A percentile compares a stretch with the other conserved stretches of the same genome.
Evolutionary conservation across 1,284 basidiomycete genomes (phyloP).

Genomic region (Chiua sp.): DNA sequence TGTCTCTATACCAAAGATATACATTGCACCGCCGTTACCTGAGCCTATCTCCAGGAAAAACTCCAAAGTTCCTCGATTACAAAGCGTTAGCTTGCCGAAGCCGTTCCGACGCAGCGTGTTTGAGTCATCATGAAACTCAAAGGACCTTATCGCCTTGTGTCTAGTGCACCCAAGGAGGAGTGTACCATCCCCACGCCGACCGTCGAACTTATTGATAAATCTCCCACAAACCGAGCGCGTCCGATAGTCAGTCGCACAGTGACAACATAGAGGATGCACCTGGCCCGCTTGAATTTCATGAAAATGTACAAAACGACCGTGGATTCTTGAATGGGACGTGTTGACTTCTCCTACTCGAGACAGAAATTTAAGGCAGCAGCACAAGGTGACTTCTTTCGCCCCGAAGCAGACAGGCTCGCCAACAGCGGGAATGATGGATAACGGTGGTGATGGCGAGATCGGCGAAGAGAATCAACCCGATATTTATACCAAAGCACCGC

Average conservation of each 20-base stretch:
- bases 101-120: conserved; percentile 34
- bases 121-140: conserved; percentile 32
- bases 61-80: neutral
- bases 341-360: neutral
- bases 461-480: conserved; percentile 9
- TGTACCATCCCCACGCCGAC: neutral
- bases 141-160: conserved; percentile 1
- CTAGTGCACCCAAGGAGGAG: neutral
- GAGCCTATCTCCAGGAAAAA: neutral
- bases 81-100: conserved; percentile 11
- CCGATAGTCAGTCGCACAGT: neutral
- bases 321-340: neutral
- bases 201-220: conserved; percentile 1
- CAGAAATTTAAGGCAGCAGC: neutral
- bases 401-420: neutral
- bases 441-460: neutral
- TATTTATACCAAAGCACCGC: conserved; percentile 23
- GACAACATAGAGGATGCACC: neutral
- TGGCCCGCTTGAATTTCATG: neutral
- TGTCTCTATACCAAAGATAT: conserved; percentile 6
- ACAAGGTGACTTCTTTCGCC: conserved; percentile 18
- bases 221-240: neutral
- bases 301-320: neutral
- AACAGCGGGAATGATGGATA: neutral
- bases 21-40: neutral